These are phyloP conservation scores for Mucor lusitanicus DNA, from an alignment of 371 early-diverging fungal species.

Conservation along the genomic window DNA sequence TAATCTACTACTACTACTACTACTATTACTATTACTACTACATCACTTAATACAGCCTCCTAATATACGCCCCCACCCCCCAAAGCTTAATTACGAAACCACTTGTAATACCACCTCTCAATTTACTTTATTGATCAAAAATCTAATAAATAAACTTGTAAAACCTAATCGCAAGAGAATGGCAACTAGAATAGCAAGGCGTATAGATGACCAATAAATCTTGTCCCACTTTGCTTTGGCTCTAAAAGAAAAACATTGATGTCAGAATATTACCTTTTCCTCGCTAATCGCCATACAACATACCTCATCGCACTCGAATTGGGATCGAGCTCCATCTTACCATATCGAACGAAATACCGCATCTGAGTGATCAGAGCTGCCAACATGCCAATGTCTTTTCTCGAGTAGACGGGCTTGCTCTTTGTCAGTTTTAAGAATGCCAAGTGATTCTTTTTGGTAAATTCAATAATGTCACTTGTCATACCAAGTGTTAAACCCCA, in stretches of 20 bases:
- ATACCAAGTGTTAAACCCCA: constrained; percentile 74
- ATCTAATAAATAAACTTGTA: constrained; percentile 2
- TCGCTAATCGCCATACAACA: too few species aligned
- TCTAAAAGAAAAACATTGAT: background rate
- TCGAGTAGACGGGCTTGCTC: constrained; percentile 9
- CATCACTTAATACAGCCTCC: background rate
- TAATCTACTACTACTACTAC: background rate
- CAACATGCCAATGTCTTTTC: constrained; percentile 18
- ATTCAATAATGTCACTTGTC: constrained; percentile 60
- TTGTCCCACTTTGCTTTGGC: constrained; percentile 16
- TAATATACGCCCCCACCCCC: too few species aligned
- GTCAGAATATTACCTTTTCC: background rate
- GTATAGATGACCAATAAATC: constrained; percentile 17
- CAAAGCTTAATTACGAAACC: background rate
- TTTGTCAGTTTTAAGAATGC: constrained; percentile 8
- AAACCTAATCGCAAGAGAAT: constrained; percentile 15
- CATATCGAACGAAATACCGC: background rate
- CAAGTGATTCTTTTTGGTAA: constrained; percentile 23
- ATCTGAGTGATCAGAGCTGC: constrained; percentile 5
- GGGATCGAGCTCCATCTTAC: background rate
- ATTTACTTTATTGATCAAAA: constrained; percentile 1
- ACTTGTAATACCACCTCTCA: background rate
- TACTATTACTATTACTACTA: constrained; percentile 6
- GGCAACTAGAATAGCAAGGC: constrained; percentile 12
- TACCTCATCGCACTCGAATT: background rate